phyloP scores from a whole-genome alignment of 2,329 filamentous ascomycete species.

The Fusarium verrucosum region DNA sequence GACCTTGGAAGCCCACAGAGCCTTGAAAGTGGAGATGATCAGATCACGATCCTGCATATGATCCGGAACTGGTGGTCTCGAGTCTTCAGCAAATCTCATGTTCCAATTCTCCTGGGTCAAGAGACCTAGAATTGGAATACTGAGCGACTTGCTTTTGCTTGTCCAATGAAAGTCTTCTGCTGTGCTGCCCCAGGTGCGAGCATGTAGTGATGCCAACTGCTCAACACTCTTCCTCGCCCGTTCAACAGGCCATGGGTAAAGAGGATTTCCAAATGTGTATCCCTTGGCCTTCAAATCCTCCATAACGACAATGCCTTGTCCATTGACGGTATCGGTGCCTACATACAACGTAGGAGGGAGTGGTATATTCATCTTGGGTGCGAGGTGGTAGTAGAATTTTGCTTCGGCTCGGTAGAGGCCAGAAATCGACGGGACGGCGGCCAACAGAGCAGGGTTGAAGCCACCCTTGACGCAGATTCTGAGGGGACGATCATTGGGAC shows the following conservation, averaged over 20 bases:
- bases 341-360: not conserved
- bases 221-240: not conserved
- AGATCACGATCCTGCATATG: not conserved
- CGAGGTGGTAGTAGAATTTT: slow-evolving; percentile 21
- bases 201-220: slow-evolving; percentile 21
- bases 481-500: not conserved
- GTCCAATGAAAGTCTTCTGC: not conserved
- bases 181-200: slow-evolving; percentile 5
- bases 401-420: not conserved
- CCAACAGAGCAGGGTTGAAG: not conserved
- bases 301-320: slow-evolving; percentile 7
- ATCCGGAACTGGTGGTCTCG: not conserved
- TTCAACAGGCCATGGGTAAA: slow-evolving; percentile 5
- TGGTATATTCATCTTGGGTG: not conserved
- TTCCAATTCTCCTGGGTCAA: slow-evolving; percentile 1
- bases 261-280: slow-evolving; percentile 5
- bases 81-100: not conserved
- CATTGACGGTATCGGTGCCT: not conserved
- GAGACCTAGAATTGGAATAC: not conserved
- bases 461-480: slow-evolving; percentile 22
- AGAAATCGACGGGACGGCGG: not conserved
- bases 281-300: not conserved
- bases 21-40: not conserved
- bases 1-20: not conserved
- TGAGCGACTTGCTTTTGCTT: not conserved